phyloP scores from a whole-genome alignment of 1,139 yeast genomes.

The Diutina scorzettiae region DNA sequence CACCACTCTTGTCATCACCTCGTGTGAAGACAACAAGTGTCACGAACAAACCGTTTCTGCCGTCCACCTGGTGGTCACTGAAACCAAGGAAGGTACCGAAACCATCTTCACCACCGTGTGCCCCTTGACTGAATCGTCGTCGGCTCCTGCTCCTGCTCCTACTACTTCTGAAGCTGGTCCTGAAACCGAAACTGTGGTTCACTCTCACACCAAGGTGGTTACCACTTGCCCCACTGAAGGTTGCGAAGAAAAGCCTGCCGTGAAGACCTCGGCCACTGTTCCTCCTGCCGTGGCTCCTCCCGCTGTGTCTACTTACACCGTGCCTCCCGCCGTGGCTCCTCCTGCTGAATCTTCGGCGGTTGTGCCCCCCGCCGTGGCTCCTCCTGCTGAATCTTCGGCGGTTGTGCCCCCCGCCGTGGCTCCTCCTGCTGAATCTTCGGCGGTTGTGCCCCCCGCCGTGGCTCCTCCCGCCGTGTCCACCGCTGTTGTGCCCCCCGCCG shows the following conservation, averaged over 20 bases:
- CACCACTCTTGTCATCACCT: conserved; percentile 4
- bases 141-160: neutral
- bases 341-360: neutral
- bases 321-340: neutral
- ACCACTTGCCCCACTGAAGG: neutral
- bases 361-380: neutral
- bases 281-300: neutral
- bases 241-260: neutral
- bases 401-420: neutral
- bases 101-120: conserved; percentile 6
- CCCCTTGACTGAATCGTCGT: neutral
- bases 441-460: neutral
- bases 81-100: neutral
- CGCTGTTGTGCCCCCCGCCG: neutral
- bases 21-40: conserved; percentile 6
- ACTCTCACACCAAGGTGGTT: neutral
- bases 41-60: neutral
- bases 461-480: neutral
- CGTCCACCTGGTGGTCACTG: conserved; percentile 1
- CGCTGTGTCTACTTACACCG: neutral
- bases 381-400: neutral
- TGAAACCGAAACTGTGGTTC: neutral
- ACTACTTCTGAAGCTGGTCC: neutral
- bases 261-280: neutral
- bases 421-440: neutral